These are phyloP conservation scores for Phytophthora parvispora DNA, from an alignment of 352 stramenopile species.

Conservation along the genomic window DNA sequence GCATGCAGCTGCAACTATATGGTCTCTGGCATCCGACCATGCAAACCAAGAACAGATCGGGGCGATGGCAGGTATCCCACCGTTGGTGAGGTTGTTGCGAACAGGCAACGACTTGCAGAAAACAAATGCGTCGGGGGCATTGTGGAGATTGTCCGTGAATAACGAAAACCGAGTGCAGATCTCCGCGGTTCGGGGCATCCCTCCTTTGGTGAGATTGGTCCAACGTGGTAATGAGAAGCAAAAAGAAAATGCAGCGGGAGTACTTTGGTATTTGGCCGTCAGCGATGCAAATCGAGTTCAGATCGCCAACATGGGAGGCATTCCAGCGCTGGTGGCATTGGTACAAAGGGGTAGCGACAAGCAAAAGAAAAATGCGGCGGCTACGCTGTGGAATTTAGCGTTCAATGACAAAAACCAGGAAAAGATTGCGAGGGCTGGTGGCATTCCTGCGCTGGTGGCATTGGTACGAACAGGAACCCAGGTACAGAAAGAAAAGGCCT, in stretches of 20 bases:
- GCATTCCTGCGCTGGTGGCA: too few species aligned
- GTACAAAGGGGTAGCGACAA: background rate
- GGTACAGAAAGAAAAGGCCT: too few species aligned
- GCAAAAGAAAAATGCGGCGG: background rate
- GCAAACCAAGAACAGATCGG: background rate
- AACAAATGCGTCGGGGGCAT: too few species aligned
- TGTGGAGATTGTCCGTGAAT: too few species aligned
- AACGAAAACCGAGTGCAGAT: too few species aligned
- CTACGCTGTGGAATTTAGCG: background rate
- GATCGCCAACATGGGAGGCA: background rate
- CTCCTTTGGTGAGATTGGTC: background rate
- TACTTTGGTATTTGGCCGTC: background rate
- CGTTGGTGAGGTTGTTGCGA: too few species aligned
- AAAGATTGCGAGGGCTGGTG: too few species aligned
- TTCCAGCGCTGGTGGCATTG: background rate
- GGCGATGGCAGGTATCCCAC: too few species aligned
- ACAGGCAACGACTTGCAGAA: too few species aligned
- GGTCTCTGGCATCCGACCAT: too few species aligned
- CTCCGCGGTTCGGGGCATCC: background rate
- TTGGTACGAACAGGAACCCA: too few species aligned
- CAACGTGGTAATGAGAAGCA: background rate
- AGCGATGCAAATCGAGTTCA: background rate
- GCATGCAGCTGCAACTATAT: background rate
- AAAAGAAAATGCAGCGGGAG: background rate
- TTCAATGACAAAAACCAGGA: background rate